These are phyloP conservation scores for Diaporthe sp. DNA, from an alignment of 2,329 filamentous ascomycete species.

Conservation along the genomic window DNA sequence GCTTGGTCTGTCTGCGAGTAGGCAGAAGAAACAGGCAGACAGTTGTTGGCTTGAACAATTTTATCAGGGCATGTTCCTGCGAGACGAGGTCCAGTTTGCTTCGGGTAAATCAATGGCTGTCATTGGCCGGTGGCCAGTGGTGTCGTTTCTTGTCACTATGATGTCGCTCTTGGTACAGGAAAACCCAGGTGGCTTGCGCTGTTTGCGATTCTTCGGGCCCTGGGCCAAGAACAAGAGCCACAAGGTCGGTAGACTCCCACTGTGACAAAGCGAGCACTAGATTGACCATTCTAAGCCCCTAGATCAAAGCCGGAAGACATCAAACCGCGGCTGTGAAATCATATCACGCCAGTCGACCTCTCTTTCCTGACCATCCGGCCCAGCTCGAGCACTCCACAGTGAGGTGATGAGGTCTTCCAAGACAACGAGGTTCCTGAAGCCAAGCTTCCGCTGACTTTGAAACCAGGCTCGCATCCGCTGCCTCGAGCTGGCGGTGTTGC, in stretches of 20 bases:
- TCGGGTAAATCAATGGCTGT: not conserved
- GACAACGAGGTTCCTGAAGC: slow-evolving; percentile 50
- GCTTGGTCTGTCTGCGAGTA: not conserved
- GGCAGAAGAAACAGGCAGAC: not conserved
- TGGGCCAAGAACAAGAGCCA: not conserved
- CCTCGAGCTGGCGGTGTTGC: slow-evolving; percentile 45
- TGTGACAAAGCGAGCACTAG: not conserved
- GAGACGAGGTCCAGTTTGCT: not conserved
- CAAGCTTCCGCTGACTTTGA: slow-evolving; percentile 48
- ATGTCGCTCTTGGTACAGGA: not conserved
- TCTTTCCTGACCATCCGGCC: not conserved
- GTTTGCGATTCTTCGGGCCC: not conserved
- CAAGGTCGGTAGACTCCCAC: not conserved
- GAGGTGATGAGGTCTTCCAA: slow-evolving; percentile 43
- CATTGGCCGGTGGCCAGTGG: not conserved
- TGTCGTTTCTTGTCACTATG: not conserved
- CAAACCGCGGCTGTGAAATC: slow-evolving; percentile 19
- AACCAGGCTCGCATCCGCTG: slow-evolving; percentile 48
- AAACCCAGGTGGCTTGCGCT: not conserved
- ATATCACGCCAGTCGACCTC: slow-evolving; percentile 7
- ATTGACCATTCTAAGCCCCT: too few species aligned
- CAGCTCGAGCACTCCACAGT: slow-evolving; percentile 2
- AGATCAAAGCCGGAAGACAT: slow-evolving; percentile 9
- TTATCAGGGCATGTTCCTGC: not conserved
- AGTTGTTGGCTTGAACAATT: not conserved